Evolutionary conservation across 2,329 filamentous ascomycete species (phyloP), one percentile per base, ranked within the genome.

Genomic region (Colletotrichum sp.): DNA sequence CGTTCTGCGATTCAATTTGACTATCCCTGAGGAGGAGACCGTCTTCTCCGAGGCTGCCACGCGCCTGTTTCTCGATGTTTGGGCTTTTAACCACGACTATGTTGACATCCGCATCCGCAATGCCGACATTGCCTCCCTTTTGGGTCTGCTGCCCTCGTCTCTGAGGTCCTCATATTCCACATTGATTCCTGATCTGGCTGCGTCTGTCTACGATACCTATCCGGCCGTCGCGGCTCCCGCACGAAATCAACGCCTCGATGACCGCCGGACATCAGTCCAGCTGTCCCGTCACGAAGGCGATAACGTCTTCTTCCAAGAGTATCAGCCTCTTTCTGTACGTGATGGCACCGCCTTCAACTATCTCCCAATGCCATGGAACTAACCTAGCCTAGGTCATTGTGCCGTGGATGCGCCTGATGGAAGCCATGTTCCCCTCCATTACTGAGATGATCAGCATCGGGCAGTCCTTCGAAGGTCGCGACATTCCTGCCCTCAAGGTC

Each of bases 371-470:
- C 77, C 79, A 49, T 49, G 62, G 26, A 55, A 28, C 79, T 80
- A 39, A 78, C 59, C 13, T n/a, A 39, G 15, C 18, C 21, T 68
- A 84, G 81, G 84, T 90, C 59, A 94, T 98, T 73, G 87, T 91
- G n/a, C 95, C 94, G 44, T 99, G 97, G 97, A 96, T 99, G 93
- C 93, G 92, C 65, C 90, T 98, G 52, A 90, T 98, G 79, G 92
- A 95, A 60, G 96, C 95, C 72, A 96, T 99, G 91, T 99, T 98
- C 83, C 93, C 95, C 0, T 93, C 93, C 1, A 93, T 96, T 79
- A 94, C 96, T 57, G 89, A 92, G 68, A 90, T 94, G 79, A 91
- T 94, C 78, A 94, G 87, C 73, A 92, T 99, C 44, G 97, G 97
- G n/a, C 89, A 91, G n/a, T 95, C 95, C 2, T 96, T 93, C 80